Base-by-base conservation (phyloP, 805 yeast genomes). In the Candida nemodendra region DNA sequence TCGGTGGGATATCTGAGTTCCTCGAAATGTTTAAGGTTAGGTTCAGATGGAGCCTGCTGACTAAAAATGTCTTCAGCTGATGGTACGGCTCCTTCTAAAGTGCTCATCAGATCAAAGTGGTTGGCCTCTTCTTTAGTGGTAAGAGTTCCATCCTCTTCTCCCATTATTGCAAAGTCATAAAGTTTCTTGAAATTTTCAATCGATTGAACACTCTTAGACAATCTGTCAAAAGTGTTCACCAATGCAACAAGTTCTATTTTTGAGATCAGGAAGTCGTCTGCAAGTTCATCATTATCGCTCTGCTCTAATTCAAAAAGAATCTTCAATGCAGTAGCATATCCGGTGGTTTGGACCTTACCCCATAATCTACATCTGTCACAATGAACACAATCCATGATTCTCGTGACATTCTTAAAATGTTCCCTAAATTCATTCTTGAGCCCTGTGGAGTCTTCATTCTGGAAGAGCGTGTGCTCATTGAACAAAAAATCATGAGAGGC, bases 271-370 rank as follows among this genome's bases (percentile, higher is more conserved):
- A 69, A 63, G 4, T 39, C 39, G 7, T 32, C 21, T 17, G 47
- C 46, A 27, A 41, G 34, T 26, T 66, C 67, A 25, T 38, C 27
- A 24, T 24, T 15, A n/a, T 56, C 59, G 42, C 71, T 72, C 36
- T 68, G 73, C 28, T 79, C 76, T 36, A 81, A 64, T 59, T 91
- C 98, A 59, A 93, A 88, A 42, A 93, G 68, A 17, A 91, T 76
- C 61, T 93, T 93, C 55, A 93, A 74, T 1, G 96, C 95, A 7
- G 99, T 93, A 14, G 97, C 99, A 61, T 93, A 93, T 15, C 99
- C 99, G 12, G 93, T 87, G 2, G 95, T 88, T 67, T 93, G 99
- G 21, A 93, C 77, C 62, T 93, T 93, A 8, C 99, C 99, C 99
- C 99, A 93, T 64, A 93, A 70, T 54, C 97, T 77, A 62, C 99